phyloP scores from a whole-genome alignment of 1,139 yeast species.

The Geotrichum candidum region DNA sequence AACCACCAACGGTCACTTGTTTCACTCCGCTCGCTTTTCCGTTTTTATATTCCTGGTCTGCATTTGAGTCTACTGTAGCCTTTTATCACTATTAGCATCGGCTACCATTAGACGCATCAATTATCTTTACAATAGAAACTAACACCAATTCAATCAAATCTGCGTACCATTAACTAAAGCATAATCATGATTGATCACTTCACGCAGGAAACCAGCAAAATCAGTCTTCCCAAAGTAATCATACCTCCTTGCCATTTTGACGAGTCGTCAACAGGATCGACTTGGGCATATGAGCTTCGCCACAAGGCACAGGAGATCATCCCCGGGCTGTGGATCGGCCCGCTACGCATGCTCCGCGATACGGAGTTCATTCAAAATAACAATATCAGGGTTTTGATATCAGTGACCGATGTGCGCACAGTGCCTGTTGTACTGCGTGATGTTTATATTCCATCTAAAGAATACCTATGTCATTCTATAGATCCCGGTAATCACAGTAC shows the following conservation, averaged over 20 bases:
- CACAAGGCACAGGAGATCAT: constrained; percentile 22
- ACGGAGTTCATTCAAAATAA: constrained; percentile 23
- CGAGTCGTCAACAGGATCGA: constrained; percentile 25
- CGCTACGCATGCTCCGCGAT: constrained; percentile 27
- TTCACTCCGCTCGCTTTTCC: not conserved
- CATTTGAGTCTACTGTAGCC: not conserved
- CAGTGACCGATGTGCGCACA: constrained; percentile 17
- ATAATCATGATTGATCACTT: not conserved
- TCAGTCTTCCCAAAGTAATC: constrained; percentile 23
- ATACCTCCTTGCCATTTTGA: constrained; percentile 29
- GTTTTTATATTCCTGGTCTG: not conserved
- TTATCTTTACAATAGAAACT: not conserved
- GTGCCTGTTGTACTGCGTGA: constrained; percentile 12
- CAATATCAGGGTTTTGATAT: constrained; percentile 26
- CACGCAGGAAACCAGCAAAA: not conserved
- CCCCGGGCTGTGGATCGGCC: constrained; percentile 33
- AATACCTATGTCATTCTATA: constrained; percentile 17
- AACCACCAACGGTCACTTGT: not conserved
- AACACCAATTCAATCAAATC: too few relatives aligned
- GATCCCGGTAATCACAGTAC: constrained; percentile 22
- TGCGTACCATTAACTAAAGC: not conserved
- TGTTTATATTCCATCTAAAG: constrained; percentile 15
- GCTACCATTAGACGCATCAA: not conserved
- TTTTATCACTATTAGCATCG: not conserved
- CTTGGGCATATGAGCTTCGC: constrained; percentile 31